Percentiles rank a stretch among this genome's conserved stretches.
Conservation (phyloP, 176 grass and related monocot genomes). For the Musa beccarii region DNA sequence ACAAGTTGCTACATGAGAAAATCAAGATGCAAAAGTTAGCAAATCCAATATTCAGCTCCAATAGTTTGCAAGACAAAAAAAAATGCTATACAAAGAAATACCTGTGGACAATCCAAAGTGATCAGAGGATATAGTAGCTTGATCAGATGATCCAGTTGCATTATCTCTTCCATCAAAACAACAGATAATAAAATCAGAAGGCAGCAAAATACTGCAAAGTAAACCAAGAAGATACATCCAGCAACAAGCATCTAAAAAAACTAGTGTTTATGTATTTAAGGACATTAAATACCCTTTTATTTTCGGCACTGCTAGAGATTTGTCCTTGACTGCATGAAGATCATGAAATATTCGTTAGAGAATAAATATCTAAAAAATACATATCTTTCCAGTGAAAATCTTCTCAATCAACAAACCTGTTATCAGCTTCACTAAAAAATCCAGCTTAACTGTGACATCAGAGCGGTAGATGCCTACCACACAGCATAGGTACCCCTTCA, state of each 20-base stretch:
- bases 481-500: constrained; percentile 98
- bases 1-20: background rate
- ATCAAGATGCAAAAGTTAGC: background rate
- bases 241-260: background rate
- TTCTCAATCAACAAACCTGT: constrained; percentile 69
- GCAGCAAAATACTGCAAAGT: background rate
- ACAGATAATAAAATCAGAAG: background rate
- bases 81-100: background rate
- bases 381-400: constrained; percentile 11
- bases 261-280: background rate
- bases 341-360: constrained; percentile 7
- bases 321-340: constrained; percentile 40
- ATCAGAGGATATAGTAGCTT: background rate
- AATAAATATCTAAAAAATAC: constrained; percentile 13
- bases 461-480: constrained; percentile 77
- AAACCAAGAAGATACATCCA: background rate
- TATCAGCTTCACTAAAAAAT: constrained; percentile 81
- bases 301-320: background rate
- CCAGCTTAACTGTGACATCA: constrained; percentile 89
- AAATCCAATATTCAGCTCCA: background rate
- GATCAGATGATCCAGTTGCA: background rate
- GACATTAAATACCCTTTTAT: background rate
- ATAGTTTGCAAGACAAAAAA: background rate
- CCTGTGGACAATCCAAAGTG: constrained; percentile 7
- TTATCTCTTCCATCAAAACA: background rate